Evolutionary conservation across 1,284 basidiomycete genomes (phyloP).

Genomic region (Heterobasidion occidentale): DNA sequence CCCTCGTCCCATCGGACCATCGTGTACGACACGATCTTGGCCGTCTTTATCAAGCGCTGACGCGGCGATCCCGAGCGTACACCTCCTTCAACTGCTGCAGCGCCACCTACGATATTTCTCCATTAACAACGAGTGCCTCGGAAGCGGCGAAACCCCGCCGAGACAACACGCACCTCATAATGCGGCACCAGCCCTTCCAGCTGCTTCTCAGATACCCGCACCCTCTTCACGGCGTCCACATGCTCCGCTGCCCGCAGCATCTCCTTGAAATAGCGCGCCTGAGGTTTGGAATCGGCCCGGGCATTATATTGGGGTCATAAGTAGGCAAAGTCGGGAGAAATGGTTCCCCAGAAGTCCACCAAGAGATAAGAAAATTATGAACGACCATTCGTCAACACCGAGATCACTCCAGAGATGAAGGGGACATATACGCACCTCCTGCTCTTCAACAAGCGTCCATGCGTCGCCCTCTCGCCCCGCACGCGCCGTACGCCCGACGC

Average conservation of each 20-base stretch:
- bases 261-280: slow-evolving; percentile 85
- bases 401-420: background rate
- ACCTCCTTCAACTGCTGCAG: slow-evolving; percentile 26
- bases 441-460: slow-evolving; percentile 94
- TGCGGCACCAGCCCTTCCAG: slow-evolving; percentile 44
- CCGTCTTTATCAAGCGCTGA: slow-evolving; percentile 2
- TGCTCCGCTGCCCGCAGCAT: slow-evolving; percentile 78
- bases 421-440: slow-evolving; percentile 54
- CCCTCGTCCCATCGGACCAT: too few relatives aligned
- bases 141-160: background rate
- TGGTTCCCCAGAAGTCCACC: background rate
- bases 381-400: background rate
- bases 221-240: slow-evolving; percentile 61
- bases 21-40: too few relatives aligned
- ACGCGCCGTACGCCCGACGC: slow-evolving; percentile 90
- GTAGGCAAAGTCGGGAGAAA: background rate
- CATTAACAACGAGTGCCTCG: background rate
- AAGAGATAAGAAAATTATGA: too few relatives aligned
- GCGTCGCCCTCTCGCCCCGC: slow-evolving; percentile 83
- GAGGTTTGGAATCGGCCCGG: background rate
- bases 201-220: slow-evolving; percentile 63
- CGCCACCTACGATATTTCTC: slow-evolving; percentile 21
- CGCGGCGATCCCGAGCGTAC: slow-evolving; percentile 21
- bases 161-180: slow-evolving; percentile 53
- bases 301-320: background rate